Evolutionary conservation across 2,329 filamentous ascomycete genomes (phyloP).

Genomic region (Aspergillus tubingensis): DNA sequence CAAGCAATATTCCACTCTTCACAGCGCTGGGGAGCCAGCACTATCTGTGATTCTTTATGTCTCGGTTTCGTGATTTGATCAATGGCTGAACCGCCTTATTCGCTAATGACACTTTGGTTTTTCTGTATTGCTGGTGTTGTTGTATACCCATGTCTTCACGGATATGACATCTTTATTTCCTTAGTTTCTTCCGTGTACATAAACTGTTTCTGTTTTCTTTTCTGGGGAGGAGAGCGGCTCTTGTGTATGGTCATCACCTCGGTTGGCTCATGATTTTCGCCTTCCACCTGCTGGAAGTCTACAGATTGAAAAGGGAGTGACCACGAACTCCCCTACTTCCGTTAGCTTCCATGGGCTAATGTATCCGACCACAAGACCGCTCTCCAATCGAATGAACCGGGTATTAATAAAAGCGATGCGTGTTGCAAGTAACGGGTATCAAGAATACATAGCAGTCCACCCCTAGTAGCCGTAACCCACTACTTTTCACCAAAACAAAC

Average conservation of each 20-base stretch:
- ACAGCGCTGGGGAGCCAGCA: neutral
- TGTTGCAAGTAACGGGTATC: too few relatives aligned
- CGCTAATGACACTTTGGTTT: slow-evolving; percentile 3
- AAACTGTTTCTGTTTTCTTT: slow-evolving; percentile 20
- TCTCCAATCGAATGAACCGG: too few relatives aligned
- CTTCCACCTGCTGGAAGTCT: neutral
- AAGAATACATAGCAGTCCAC: too few relatives aligned
- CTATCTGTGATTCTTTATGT: neutral
- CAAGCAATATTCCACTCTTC: neutral
- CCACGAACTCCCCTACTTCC: neutral
- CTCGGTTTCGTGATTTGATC: neutral
- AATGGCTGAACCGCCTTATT: neutral
- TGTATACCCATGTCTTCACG: slow-evolving; percentile 25
- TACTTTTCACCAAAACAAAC: neutral
- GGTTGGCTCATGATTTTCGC: neutral
- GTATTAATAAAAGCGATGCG: too few relatives aligned
- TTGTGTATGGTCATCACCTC: slow-evolving; percentile 16
- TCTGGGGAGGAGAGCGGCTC: neutral
- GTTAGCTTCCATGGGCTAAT: neutral
- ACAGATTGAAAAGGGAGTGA: neutral
- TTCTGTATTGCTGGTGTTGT: slow-evolving; percentile 16
- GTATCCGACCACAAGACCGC: neutral
- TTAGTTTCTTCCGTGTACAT: slow-evolving; percentile 25
- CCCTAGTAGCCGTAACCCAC: neutral
- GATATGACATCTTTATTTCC: slow-evolving; percentile 13